Evolutionary conservation across 2,329 filamentous ascomycete genomes (phyloP).

Genomic region (Pleomassaria siparia): DNA sequence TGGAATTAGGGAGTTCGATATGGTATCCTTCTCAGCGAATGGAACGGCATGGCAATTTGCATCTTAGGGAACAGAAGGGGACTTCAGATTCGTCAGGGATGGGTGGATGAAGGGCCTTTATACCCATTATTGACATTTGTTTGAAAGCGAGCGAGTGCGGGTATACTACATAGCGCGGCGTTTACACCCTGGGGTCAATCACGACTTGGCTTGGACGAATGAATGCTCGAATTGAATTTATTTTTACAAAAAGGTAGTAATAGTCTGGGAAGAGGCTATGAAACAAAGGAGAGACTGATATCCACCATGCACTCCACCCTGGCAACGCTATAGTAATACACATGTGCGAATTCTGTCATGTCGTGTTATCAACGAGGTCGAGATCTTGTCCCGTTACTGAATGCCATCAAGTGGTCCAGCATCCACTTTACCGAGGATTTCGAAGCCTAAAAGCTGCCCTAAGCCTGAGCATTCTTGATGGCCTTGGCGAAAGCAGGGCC

Average conservation of each 20-base stretch:
- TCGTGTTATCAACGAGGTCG: not conserved
- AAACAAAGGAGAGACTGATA: not conserved
- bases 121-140: not conserved
- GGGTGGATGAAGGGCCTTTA: not conserved
- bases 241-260: too few relatives aligned
- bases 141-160: not conserved
- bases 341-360: not conserved
- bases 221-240: not conserved
- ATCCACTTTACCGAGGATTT: not conserved
- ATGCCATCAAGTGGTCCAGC: conserved; percentile 14
- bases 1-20: too few relatives aligned
- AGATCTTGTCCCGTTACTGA: not conserved
- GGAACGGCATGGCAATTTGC: not conserved
- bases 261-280: not conserved
- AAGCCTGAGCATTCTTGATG: conserved; percentile 13
- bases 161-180: not conserved
- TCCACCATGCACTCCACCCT: not conserved
- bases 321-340: not conserved
- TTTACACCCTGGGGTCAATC: not conserved
- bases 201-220: not conserved
- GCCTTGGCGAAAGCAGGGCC: conserved; percentile 33
- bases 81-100: too few relatives aligned
- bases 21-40: too few relatives aligned
- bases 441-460: conserved; percentile 4
- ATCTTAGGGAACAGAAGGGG: not conserved